Conservation (phyloP, 2,329 filamentous ascomycete species). For the Podosphaera aphanis region DNA sequence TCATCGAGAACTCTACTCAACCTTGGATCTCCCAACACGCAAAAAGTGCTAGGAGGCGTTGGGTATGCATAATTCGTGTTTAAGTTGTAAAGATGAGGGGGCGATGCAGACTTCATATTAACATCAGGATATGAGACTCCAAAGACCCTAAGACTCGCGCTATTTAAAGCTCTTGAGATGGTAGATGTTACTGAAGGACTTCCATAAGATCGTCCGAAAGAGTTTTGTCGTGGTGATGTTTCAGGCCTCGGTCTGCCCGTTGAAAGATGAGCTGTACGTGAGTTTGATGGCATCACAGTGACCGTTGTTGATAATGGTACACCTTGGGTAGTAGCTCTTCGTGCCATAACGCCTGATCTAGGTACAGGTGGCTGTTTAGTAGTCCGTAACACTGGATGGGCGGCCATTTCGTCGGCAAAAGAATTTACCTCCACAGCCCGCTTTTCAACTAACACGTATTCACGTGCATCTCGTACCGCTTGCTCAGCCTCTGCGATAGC, state of each 20-base stretch:
- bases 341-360: conserved; percentile 39
- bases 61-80: conserved; percentile 64
- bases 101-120: conserved; percentile 39
- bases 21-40: conserved; percentile 45
- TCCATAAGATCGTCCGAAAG: conserved; percentile 48
- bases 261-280: conserved; percentile 52
- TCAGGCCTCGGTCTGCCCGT: conserved; percentile 39
- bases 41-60: conserved; percentile 33
- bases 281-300: conserved; percentile 40
- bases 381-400: conserved; percentile 32
- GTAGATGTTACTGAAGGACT: conserved; percentile 64
- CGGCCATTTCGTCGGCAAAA: conserved; percentile 80
- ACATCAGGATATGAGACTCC: conserved; percentile 45
- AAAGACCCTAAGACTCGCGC: conserved; percentile 58
- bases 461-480: conserved; percentile 68
- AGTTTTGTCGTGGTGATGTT: conserved; percentile 43
- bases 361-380: conserved; percentile 23
- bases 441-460: conserved; percentile 93
- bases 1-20: conserved; percentile 44
- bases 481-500: conserved; percentile 39
- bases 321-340: conserved; percentile 59
- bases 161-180: conserved; percentile 83
- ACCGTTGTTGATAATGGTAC: conserved; percentile 44
- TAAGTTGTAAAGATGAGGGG: conserved; percentile 44
- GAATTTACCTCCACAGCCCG: conserved; percentile 90